Conservation (phyloP, 78 protist species). For the Mantamonas sphyraenae region DNA sequence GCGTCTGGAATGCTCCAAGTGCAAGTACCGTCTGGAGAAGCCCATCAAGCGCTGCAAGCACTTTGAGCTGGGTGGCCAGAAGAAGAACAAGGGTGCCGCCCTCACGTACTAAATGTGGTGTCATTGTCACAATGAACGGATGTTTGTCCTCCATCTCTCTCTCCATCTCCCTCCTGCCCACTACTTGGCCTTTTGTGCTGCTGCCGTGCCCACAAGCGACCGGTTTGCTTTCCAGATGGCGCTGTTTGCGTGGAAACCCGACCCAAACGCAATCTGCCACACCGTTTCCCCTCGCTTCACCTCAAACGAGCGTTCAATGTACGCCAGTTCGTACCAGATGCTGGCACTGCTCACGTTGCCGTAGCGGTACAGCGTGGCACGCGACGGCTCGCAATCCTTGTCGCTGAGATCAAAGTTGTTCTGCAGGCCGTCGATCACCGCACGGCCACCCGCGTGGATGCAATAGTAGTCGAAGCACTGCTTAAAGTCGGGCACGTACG, state of each 20-base stretch:
- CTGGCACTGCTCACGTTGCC: slow-evolving; percentile 65
- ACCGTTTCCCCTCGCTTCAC: slow-evolving; percentile 42
- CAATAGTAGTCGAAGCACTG: slow-evolving; percentile 66
- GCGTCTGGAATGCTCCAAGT: slow-evolving; percentile 86
- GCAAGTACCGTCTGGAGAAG: slow-evolving; percentile 67
- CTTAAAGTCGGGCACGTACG: slow-evolving; percentile 69
- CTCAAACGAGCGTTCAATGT: slow-evolving; percentile 39
- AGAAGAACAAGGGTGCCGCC: slow-evolving; percentile 18
- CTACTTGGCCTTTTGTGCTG: too few relatives aligned
- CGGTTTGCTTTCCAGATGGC: slow-evolving; percentile 63
- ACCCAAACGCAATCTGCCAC: slow-evolving; percentile 66
- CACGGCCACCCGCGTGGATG: slow-evolving; percentile 85
- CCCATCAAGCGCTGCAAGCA: slow-evolving; percentile 91
- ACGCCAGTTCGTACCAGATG: slow-evolving; percentile 62
- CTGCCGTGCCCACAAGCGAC: too few relatives aligned
- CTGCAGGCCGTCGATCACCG: slow-evolving; percentile 69
- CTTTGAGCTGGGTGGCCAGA: slow-evolving; percentile 79
- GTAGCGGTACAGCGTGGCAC: slow-evolving; percentile 65
- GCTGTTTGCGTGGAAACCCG: slow-evolving; percentile 63
- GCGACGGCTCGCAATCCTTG: slow-evolving; percentile 66
- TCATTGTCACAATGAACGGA: too few relatives aligned
- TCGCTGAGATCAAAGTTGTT: slow-evolving; percentile 41
- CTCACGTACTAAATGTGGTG: neutral
- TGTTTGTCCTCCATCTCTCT: too few relatives aligned
- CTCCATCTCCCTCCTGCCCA: too few relatives aligned